A percentile compares a stretch with the other conserved stretches of the same genome.
Evolutionary conservation across 148 eudicot genomes (phyloP).

Genomic region (Cornus suecica): DNA sequence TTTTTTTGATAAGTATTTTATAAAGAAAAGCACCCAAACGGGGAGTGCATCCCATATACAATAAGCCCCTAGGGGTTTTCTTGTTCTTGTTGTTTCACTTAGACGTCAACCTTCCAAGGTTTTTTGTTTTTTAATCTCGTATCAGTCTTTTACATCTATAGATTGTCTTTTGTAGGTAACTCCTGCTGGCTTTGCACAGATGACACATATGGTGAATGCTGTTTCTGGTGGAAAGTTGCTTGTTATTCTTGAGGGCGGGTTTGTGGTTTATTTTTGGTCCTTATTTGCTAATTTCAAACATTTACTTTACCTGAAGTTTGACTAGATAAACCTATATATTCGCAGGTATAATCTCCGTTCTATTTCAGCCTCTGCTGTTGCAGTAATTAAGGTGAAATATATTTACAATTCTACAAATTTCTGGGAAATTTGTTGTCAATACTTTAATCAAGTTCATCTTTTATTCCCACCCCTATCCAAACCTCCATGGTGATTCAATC

Average conservation of each 20-base stretch:
- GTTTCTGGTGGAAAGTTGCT: conserved; percentile 83
- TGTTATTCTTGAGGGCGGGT: conserved; percentile 99
- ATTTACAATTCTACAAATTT: background rate
- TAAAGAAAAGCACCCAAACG: too few relatives aligned
- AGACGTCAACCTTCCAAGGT: background rate
- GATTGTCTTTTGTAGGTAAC: conserved; percentile 56
- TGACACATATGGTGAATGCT: conserved; percentile 72
- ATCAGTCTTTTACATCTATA: background rate
- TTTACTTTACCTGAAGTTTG: conserved; percentile 8
- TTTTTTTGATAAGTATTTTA: too few relatives aligned
- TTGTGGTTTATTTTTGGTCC: conserved; percentile 27
- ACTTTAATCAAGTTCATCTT: too few relatives aligned
- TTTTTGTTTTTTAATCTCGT: background rate
- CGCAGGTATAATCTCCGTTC: conserved; percentile 96
- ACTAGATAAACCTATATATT: background rate
- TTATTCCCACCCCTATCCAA: background rate
- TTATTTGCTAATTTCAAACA: conserved; percentile 3
- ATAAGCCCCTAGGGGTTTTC: background rate
- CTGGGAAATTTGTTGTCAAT: background rate
- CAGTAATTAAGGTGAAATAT: conserved; percentile 74
- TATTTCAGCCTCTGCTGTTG: conserved; percentile 93
- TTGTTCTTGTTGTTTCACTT: background rate
- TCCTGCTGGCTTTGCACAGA: conserved; percentile 87
- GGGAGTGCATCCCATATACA: too few relatives aligned
- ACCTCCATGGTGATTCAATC: background rate